phyloP scores from a whole-genome alignment of 2,329 filamentous ascomycete genomes.

The Pseudovirgaria hyperparasitica region DNA sequence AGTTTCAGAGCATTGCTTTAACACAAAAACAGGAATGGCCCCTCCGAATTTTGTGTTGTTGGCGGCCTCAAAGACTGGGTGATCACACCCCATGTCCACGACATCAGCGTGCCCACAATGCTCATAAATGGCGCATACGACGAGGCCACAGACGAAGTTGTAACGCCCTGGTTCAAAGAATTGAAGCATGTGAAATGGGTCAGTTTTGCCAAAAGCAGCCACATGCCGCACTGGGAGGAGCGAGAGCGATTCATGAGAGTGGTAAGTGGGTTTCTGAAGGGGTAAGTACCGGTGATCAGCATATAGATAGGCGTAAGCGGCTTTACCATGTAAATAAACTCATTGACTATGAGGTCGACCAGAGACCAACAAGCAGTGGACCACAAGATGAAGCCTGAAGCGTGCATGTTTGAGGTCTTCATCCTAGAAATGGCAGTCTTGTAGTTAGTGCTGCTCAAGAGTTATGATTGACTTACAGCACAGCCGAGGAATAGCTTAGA shows the following conservation, averaged over 20 bases:
- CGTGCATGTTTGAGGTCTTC: too few relatives aligned
- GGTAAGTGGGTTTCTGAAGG: conserved; percentile 3
- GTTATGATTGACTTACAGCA: too few relatives aligned
- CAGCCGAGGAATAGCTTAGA: too few relatives aligned
- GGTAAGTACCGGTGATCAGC: background rate
- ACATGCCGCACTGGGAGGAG: conserved; percentile 11
- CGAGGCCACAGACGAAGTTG: conserved; percentile 21
- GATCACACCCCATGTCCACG: conserved; percentile 18
- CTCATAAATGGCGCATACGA: conserved; percentile 32
- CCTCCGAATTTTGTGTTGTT: conserved; percentile 25
- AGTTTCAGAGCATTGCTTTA: background rate
- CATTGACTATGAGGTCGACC: too few relatives aligned
- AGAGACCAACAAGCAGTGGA: too few relatives aligned
- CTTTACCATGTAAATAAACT: too few relatives aligned
- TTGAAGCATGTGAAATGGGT: conserved; percentile 31
- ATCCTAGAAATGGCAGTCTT: too few relatives aligned
- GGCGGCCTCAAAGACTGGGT: conserved; percentile 30
- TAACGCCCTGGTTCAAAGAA: conserved; percentile 22
- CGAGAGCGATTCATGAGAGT: conserved; percentile 5
- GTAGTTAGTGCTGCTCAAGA: too few relatives aligned
- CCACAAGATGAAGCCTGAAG: too few relatives aligned
- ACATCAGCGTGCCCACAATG: conserved; percentile 27
- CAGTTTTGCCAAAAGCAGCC: conserved; percentile 18
- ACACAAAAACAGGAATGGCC: conserved; percentile 18
- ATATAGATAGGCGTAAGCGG: background rate